These are phyloP conservation scores for Leucaena leucocephala DNA, from an alignment of 306 rosid species.

Conservation along the genomic window DNA sequence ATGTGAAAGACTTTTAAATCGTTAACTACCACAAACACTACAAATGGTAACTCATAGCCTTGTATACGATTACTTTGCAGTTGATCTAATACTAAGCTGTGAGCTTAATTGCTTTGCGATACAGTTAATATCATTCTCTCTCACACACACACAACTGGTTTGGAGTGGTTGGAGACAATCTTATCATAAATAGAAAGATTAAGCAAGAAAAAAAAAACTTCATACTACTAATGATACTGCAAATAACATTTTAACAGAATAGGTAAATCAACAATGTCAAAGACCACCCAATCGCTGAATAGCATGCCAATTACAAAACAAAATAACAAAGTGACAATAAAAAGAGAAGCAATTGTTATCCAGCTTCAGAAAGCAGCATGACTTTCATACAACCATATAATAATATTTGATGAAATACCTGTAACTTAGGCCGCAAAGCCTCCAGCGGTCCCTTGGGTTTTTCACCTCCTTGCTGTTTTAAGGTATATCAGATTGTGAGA, in stretches of 20 bases:
- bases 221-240: neutral
- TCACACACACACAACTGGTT: neutral
- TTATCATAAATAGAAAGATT: neutral
- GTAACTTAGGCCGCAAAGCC: slow-evolving; percentile 91
- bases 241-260: slow-evolving; percentile 9
- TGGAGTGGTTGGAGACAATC: neutral
- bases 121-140: neutral
- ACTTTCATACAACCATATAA: neutral
- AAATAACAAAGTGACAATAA: slow-evolving; percentile 2
- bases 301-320: slow-evolving; percentile 7
- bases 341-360: neutral
- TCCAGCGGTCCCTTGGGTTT: slow-evolving; percentile 98
- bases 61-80: neutral
- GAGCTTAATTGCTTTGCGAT: neutral
- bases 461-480: slow-evolving; percentile 83
- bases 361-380: slow-evolving; percentile 4
- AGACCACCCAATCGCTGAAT: neutral
- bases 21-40: neutral
- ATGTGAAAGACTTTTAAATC: too few species aligned
- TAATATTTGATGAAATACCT: slow-evolving; percentile 52
- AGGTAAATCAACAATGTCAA: slow-evolving; percentile 14
- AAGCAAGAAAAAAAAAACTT: neutral
- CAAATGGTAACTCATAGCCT: slow-evolving; percentile 2
- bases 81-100: slow-evolving; percentile 8
- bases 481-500: slow-evolving; percentile 37